These are phyloP conservation scores for Pichia cabralensis DNA, from an alignment of 805 yeast species.

Conservation along the genomic window DNA sequence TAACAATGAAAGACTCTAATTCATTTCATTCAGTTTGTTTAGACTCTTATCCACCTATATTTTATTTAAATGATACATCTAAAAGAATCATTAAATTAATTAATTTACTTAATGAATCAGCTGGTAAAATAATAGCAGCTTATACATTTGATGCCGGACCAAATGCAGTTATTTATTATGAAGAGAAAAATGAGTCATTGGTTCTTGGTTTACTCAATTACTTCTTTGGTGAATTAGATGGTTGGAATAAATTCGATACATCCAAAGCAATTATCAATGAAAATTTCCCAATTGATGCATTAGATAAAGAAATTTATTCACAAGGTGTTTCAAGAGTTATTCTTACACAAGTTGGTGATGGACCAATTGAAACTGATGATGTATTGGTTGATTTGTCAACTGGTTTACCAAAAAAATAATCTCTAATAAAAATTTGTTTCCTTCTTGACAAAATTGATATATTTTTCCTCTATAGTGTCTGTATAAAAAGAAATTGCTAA, in stretches of 20 bases:
- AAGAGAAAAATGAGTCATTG: slow-evolving; percentile 58
- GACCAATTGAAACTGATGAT: slow-evolving; percentile 58
- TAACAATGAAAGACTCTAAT: slow-evolving; percentile 94
- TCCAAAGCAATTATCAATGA: slow-evolving; percentile 12
- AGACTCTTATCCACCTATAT: slow-evolving; percentile 92
- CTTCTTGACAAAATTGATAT: too few relatives aligned
- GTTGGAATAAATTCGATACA: slow-evolving; percentile 46
- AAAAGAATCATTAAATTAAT: slow-evolving; percentile 69
- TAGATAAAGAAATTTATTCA: slow-evolving; percentile 27
- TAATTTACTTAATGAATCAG: slow-evolving; percentile 62
- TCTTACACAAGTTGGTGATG: slow-evolving; percentile 77
- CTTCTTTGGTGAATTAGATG: slow-evolving; percentile 48
- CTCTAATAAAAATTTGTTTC: too few relatives aligned
- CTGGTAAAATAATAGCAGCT: slow-evolving; percentile 73
- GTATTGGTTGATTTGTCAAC: slow-evolving; percentile 44
- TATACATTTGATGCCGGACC: slow-evolving; percentile 99
- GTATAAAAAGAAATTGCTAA: too few relatives aligned
- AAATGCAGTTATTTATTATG: slow-evolving; percentile 91
- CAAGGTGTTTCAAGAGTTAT: slow-evolving; percentile 75
- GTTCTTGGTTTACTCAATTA: slow-evolving; percentile 63
- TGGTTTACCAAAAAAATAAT: slow-evolving; percentile 46
- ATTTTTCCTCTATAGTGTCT: too few relatives aligned
- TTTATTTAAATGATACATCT: slow-evolving; percentile 86
- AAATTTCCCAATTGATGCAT: slow-evolving; percentile 15
- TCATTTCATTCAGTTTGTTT: slow-evolving; percentile 97